Conservation (phyloP, 257 asterid genomes). For the Solanum ossicruentum region DNA sequence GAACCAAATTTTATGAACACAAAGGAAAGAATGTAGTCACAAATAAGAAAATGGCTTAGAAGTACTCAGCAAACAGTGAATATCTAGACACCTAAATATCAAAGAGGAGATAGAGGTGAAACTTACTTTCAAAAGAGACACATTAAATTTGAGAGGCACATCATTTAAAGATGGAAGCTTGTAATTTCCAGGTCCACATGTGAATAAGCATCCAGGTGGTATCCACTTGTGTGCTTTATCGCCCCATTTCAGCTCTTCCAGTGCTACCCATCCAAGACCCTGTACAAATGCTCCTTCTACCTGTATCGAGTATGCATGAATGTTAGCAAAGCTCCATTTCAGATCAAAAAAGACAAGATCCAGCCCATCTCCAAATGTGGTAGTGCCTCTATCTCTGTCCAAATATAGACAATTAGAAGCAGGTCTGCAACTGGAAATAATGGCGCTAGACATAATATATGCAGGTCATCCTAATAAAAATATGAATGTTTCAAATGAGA, state of each 20-base stretch:
- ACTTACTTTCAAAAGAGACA: constrained; percentile 82
- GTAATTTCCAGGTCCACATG: constrained; percentile 86
- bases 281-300: constrained; percentile 93
- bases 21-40: background rate
- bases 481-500: background rate
- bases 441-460: background rate
- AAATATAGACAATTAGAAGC: background rate
- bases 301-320: constrained; percentile 15
- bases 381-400: background rate
- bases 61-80: background rate
- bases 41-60: background rate
- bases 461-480: background rate
- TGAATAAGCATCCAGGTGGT: constrained; percentile 56
- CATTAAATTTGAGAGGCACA: constrained; percentile 58
- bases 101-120: background rate
- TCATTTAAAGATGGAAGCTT: constrained; percentile 87
- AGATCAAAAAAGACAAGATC: background rate
- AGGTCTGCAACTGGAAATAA: background rate
- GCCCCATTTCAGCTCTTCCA: constrained; percentile 97
- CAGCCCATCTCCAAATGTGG: background rate
- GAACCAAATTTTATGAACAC: background rate
- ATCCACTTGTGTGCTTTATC: constrained; percentile 86
- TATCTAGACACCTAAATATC: background rate
- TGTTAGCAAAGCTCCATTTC: background rate
- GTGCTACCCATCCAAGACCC: constrained; percentile 93